phyloP scores from a whole-genome alignment of 2,329 filamentous ascomycete species.

The Xenoacremonium recifei region DNA sequence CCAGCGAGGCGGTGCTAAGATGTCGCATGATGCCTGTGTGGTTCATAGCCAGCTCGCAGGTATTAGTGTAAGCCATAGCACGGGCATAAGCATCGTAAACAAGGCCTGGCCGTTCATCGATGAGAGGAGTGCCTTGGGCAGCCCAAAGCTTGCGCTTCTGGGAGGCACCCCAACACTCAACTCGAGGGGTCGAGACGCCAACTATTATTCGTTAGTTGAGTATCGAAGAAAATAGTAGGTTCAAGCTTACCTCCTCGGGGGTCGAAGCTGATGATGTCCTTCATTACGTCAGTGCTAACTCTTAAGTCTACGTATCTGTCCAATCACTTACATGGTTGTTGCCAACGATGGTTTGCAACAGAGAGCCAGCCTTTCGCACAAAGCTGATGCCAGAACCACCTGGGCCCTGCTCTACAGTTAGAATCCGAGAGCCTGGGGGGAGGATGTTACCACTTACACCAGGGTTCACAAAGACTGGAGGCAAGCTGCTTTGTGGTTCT shows the following conservation, averaged over 20 bases:
- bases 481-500: slow-evolving; percentile 18
- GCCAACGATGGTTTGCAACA: slow-evolving; percentile 45
- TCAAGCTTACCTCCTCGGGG: slow-evolving; percentile 42
- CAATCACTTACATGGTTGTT: slow-evolving; percentile 39
- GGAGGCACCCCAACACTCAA: slow-evolving; percentile 49
- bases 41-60: slow-evolving; percentile 41
- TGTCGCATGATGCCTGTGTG: slow-evolving; percentile 37
- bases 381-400: slow-evolving; percentile 46
- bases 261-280: slow-evolving; percentile 52
- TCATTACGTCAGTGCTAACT: not conserved
- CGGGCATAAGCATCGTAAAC: slow-evolving; percentile 45
- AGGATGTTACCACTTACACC: slow-evolving; percentile 31
- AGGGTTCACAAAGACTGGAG: slow-evolving; percentile 35
- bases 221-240: not conserved
- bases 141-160: slow-evolving; percentile 43
- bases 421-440: no score
- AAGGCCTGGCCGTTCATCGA: slow-evolving; percentile 46
- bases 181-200: slow-evolving; percentile 47
- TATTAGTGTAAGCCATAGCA: slow-evolving; percentile 38
- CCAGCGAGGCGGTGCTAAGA: slow-evolving; percentile 43
- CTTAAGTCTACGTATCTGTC: not conserved
- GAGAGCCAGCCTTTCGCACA: slow-evolving; percentile 28
- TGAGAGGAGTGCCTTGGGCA: slow-evolving; percentile 41
- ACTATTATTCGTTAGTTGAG: slow-evolving; percentile 24
- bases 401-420: slow-evolving; percentile 36